A percentile compares a stretch with the other conserved stretches of the same genome.
phyloP scores from a whole-genome alignment of 2,329 filamentous ascomycete genomes.

The Elsinoe necatrix region DNA sequence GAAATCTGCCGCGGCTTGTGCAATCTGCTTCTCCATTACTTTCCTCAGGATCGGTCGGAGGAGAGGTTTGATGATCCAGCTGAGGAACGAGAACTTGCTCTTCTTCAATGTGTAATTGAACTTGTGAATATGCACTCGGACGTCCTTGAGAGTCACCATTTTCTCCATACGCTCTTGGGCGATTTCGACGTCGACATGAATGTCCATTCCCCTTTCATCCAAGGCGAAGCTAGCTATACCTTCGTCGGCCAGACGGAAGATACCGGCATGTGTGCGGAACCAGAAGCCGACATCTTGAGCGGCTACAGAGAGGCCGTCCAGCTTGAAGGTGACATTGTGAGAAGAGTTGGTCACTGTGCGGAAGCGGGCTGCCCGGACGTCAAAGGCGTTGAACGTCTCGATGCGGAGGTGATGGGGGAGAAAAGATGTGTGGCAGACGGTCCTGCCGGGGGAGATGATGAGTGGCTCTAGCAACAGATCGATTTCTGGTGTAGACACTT shows the following conservation, averaged over 20 bases:
- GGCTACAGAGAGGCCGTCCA: constrained; percentile 74
- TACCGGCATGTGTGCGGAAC: constrained; percentile 66
- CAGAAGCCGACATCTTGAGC: constrained; percentile 88
- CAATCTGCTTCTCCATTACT: constrained; percentile 70
- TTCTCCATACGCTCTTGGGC: constrained; percentile 69
- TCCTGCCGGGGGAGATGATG: constrained; percentile 77
- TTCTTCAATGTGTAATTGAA: constrained; percentile 68
- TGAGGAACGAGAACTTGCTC: constrained; percentile 67
- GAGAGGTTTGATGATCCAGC: constrained; percentile 77
- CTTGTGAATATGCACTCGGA: constrained; percentile 77
- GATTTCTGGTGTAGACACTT: constrained; percentile 72
- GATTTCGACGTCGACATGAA: constrained; percentile 77
- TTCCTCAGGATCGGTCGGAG: constrained; percentile 72
- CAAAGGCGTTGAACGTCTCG: constrained; percentile 76
- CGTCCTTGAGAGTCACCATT: constrained; percentile 66
- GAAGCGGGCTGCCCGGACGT: constrained; percentile 70
- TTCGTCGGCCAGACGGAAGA: constrained; percentile 68
- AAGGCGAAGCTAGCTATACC: constrained; percentile 80
- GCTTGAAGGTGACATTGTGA: constrained; percentile 59
- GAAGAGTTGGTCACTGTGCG: constrained; percentile 62
- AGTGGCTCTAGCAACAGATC: constrained; percentile 86
- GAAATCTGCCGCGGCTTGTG: constrained; percentile 58
- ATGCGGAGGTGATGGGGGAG: constrained; percentile 75
- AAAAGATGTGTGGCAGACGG: constrained; percentile 80
- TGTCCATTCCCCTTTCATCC: constrained; percentile 78